Conservation (phyloP, 331 rosid genomes). For the Malus hybrid region DNA sequence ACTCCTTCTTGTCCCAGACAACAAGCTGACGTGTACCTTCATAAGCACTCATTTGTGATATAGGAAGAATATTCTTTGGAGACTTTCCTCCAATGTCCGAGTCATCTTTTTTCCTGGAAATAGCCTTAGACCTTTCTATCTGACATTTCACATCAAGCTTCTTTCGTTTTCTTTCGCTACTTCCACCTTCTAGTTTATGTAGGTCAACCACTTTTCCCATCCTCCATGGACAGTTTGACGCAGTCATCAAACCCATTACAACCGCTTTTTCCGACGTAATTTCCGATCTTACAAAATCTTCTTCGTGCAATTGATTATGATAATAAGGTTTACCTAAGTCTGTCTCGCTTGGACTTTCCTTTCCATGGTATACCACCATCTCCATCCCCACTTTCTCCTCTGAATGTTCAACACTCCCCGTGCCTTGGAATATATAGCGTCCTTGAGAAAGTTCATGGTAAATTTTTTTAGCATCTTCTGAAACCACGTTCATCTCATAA, state of each 20-base stretch:
- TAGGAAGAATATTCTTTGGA: conserved; percentile 21
- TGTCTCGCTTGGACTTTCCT: conserved; percentile 13
- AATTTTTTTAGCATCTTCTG: conserved; percentile 9
- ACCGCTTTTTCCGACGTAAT: conserved; percentile 25
- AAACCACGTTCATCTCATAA: conserved; percentile 11
- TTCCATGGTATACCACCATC: conserved; percentile 25
- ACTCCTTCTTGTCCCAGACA: conserved; percentile 20
- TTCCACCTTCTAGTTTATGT: conserved; percentile 13
- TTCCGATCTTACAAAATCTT: too few species aligned
- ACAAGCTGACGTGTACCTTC: conserved; percentile 36
- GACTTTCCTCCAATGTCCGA: conserved; percentile 18
- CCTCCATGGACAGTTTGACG: conserved; percentile 54
- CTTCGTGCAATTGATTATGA: conserved; percentile 2
- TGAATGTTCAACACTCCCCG: conserved; percentile 1
- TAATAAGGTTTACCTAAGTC: background rate
- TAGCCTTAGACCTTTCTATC: conserved; percentile 22
- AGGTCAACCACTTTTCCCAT: conserved; percentile 24
- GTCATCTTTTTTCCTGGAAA: conserved; percentile 32
- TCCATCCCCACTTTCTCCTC: conserved; percentile 35
- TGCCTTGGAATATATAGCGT: background rate
- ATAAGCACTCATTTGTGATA: conserved; percentile 10
- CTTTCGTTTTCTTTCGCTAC: conserved; percentile 36
- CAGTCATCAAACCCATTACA: conserved; percentile 55
- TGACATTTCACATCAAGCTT: conserved; percentile 15
- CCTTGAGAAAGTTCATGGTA: conserved; percentile 15